A percentile compares a stretch with the other conserved stretches of the same genome.
These are phyloP conservation scores for Aspergillus carlsbadensis DNA, from an alignment of 495 filamentous ascomycete genomes.

Conservation along the genomic window DNA sequence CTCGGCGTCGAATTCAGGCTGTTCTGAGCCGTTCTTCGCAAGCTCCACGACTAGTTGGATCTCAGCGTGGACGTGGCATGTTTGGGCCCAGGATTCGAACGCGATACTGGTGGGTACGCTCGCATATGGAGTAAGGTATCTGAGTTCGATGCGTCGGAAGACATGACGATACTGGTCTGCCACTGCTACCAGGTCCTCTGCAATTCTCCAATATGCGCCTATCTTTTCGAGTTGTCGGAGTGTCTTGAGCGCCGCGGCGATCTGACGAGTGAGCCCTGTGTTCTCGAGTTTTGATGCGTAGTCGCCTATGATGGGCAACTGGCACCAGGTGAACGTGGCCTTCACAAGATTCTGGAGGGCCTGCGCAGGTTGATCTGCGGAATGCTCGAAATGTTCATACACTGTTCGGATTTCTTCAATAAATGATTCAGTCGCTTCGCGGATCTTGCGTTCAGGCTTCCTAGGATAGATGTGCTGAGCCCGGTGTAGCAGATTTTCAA, in stretches of 20 bases:
- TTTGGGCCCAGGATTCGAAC: conserved; percentile 5
- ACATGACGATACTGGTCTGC: background rate
- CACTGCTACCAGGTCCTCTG: conserved; percentile 2
- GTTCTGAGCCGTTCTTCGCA: background rate
- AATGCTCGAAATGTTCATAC: conserved; percentile 2
- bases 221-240: conserved; percentile 11
- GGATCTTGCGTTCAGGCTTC: background rate
- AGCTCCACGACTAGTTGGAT: conserved; percentile 9
- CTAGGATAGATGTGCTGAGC: conserved; percentile 5
- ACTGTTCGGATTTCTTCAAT: conserved; percentile 1
- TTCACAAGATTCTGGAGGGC: background rate
- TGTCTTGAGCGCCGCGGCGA: conserved; percentile 7
- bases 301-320: background rate
- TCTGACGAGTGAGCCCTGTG: background rate
- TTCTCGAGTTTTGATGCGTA: conserved; percentile 11
- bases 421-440: conserved; percentile 4
- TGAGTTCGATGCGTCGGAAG: background rate
- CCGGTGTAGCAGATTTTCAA: conserved; percentile 6
- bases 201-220: conserved; percentile 11
- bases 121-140: conserved; percentile 3
- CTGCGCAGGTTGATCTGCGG: background rate
- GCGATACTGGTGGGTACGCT: conserved; percentile 5
- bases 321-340: conserved; percentile 7
- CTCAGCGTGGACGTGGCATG: conserved; percentile 10
- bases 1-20: too few relatives aligned